These are phyloP conservation scores for Cucurbita argyrosperma DNA, from an alignment of 306 rosid species.

Conservation along the genomic window DNA sequence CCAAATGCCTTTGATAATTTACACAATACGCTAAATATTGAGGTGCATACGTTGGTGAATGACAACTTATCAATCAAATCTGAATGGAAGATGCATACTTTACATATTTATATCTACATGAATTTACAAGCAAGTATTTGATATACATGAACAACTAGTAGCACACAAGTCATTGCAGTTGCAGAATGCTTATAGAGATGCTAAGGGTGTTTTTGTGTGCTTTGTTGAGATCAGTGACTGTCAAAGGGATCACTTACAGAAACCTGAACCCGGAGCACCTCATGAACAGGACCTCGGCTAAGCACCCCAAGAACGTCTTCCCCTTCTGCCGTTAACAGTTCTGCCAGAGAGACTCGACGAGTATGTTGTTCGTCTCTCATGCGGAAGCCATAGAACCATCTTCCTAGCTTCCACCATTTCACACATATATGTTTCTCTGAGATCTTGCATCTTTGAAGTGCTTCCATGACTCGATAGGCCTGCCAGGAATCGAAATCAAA, in stretches of 20 bases:
- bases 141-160: background rate
- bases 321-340: slow-evolving; percentile 22
- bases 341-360: slow-evolving; percentile 34
- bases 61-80: background rate
- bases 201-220: background rate
- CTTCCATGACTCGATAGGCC: slow-evolving; percentile 32
- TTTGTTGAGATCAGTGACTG: slow-evolving; percentile 18
- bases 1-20: background rate
- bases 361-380: slow-evolving; percentile 52
- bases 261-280: slow-evolving; percentile 65
- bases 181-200: background rate
- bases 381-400: slow-evolving; percentile 66
- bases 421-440: slow-evolving; percentile 39
- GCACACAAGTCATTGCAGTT: background rate
- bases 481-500: slow-evolving; percentile 18
- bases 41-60: background rate
- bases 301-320: slow-evolving; percentile 54
- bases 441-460: slow-evolving; percentile 27
- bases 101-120: background rate
- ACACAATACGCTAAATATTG: background rate
- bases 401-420: slow-evolving; percentile 94
- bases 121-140: background rate
- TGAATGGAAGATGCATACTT: background rate
- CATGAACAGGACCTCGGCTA: slow-evolving; percentile 60
- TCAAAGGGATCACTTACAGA: slow-evolving; percentile 18